Evolutionary conservation across 495 filamentous ascomycete genomes (phyloP), one percentile per base, ranked within the genome.

Genomic region (Hypoxylon cercidicola): DNA sequence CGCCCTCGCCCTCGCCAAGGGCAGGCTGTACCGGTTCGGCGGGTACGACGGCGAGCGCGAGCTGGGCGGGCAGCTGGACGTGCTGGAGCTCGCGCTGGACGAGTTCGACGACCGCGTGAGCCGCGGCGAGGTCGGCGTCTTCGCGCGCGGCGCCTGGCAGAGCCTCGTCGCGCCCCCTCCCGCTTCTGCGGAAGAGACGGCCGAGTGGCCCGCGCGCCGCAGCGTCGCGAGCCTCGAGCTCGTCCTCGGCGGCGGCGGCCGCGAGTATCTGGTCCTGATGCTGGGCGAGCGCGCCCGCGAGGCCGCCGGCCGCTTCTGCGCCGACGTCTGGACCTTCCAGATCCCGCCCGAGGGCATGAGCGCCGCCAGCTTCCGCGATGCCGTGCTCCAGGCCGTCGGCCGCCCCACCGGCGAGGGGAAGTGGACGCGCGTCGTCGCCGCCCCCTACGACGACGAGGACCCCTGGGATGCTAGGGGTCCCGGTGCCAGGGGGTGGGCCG

Each of bases 311-410:
- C 86, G 82, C 64, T 91, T 91, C 80, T 79, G 85, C 65, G 74
- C 78, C 15, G 91, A 93, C 75, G 82, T 91, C 1, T 95, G 91
- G 92, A 82, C 79, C 0, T 95, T 89, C 72, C 84, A 90, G 66
- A 77, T 91, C 32, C 77, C 78, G 12, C 74, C 76, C 6, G 75
- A 84, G 39, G 78, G 80, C 37, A 78, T 78, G 74, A 81, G 78
- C 7, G 74, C 80, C 9, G 85, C 85, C 6, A 78, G 75, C 43
- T 60, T 86, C 20, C 80, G 82, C 20, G 84, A 88, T 57, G 78
- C 78, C 62, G 78, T 77, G 47, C 85, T 87, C 79, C 74, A 73
- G 11, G 74, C 84, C 15, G 74, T 89, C 13, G 79, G 80, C 3
- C 75, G 79, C 8, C 76, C 78, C 57, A 84, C 78, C 0, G 80